phyloP scores from a whole-genome alignment of 345 rosid genomes.

The Litchi chinensis region DNA sequence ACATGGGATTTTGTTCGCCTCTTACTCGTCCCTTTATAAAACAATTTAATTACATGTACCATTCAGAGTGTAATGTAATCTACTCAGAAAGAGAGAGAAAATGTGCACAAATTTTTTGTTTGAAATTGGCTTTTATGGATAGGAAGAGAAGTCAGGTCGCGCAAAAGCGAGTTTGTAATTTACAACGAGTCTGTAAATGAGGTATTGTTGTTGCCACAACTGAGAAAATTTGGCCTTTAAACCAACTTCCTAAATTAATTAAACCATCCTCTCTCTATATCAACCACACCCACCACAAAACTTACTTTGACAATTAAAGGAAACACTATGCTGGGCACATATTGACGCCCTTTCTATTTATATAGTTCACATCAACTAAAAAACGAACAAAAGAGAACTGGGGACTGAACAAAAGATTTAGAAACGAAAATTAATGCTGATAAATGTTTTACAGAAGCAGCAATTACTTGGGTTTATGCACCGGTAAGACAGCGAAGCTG shows the following conservation, averaged over 20 bases:
- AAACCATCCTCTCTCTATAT: slow-evolving; percentile 22
- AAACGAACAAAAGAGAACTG: background rate
- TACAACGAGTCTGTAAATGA: slow-evolving; percentile 32
- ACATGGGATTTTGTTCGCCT: too few relatives aligned
- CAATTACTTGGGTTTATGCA: slow-evolving; percentile 28
- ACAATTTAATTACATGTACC: too few relatives aligned
- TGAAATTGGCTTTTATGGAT: background rate
- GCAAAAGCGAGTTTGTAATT: slow-evolving; percentile 24
- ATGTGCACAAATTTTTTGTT: background rate
- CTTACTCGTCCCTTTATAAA: background rate
- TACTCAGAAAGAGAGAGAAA: background rate
- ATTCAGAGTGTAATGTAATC: too few relatives aligned
- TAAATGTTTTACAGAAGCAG: slow-evolving; percentile 37
- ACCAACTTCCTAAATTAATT: slow-evolving; percentile 21
- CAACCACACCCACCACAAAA: slow-evolving; percentile 43
- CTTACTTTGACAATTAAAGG: slow-evolving; percentile 21
- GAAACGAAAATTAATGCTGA: slow-evolving; percentile 23
- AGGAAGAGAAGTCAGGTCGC: slow-evolving; percentile 6
- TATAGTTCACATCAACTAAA: slow-evolving; percentile 26
- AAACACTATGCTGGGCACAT: slow-evolving; percentile 37
- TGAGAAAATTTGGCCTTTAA: slow-evolving; percentile 34
- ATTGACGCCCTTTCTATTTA: slow-evolving; percentile 37
- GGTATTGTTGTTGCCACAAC: slow-evolving; percentile 18
- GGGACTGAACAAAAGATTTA: background rate
- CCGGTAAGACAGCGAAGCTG: slow-evolving; percentile 16